These are phyloP conservation scores for Aspergillus asperescens DNA, from an alignment of 495 filamentous ascomycete species.

Conservation along the genomic window DNA sequence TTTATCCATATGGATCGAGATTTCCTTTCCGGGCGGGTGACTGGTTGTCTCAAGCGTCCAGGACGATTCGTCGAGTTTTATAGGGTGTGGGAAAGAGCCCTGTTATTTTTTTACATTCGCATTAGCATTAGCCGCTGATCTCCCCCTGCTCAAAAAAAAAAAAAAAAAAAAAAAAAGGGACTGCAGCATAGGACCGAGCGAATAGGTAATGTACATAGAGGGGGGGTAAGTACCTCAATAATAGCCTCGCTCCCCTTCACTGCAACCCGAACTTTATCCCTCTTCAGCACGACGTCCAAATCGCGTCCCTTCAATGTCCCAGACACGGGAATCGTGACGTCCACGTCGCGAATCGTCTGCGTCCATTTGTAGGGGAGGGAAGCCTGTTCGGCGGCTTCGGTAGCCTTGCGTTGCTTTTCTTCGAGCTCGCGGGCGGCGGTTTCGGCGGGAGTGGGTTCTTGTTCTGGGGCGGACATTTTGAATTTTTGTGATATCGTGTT, in stretches of 20 bases:
- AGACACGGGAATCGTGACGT: conserved; percentile 70
- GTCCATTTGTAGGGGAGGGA: conserved; percentile 95
- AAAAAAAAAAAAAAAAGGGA: neutral
- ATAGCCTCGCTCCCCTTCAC: conserved; percentile 86
- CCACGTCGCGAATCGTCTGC: conserved; percentile 89
- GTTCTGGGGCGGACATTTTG: conserved; percentile 4
- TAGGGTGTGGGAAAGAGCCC: conserved; percentile 79
- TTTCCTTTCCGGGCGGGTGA: conserved; percentile 58
- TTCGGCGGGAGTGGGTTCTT: conserved; percentile 48
- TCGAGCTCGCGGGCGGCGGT: conserved; percentile 44
- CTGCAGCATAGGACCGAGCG: too few relatives aligned
- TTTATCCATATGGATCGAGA: conserved; percentile 93
- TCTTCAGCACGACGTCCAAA: conserved; percentile 75
- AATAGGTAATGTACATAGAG: neutral
- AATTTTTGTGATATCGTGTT: neutral
- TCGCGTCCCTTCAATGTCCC: conserved; percentile 80
- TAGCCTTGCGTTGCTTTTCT: conserved; percentile 66
- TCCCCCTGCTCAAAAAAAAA: neutral
- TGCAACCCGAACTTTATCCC: conserved; percentile 69
- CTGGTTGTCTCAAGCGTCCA: conserved; percentile 81
- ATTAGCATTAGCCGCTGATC: neutral
- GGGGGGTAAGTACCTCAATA: conserved; percentile 58
- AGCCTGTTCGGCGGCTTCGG: conserved; percentile 83
- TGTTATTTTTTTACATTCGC: conserved; percentile 29
- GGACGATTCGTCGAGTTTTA: conserved; percentile 79